phyloP scores from a whole-genome alignment of 805 yeast genomes.

The Starmerella stigmatis region DNA sequence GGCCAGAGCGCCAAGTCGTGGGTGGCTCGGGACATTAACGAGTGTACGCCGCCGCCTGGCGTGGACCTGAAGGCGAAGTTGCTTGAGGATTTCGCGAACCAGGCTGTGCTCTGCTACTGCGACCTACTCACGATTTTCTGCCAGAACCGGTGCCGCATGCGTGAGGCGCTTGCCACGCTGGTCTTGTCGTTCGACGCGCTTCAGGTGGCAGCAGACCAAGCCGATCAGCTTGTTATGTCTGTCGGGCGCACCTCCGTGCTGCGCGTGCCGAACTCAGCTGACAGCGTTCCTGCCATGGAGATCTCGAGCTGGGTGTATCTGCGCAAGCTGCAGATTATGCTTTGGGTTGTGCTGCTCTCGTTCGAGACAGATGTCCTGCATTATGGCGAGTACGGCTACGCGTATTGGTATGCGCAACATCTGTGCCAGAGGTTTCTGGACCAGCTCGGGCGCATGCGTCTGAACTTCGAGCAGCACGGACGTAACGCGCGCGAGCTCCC shows the following conservation, averaged over 20 bases:
- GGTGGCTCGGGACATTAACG: conserved; percentile 35
- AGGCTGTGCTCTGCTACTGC: conserved; percentile 37
- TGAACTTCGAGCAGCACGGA: conserved; percentile 23
- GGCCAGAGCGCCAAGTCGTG: conserved; percentile 22
- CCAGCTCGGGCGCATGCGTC: conserved; percentile 38
- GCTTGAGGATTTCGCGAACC: conserved; percentile 28
- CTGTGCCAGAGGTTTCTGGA: conserved; percentile 35
- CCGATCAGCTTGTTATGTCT: conserved; percentile 39
- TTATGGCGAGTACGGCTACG: conserved; percentile 53
- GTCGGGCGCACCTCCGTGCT: conserved; percentile 17
- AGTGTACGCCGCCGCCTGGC: conserved; percentile 25
- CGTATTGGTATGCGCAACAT: conserved; percentile 58
- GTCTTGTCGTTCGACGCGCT: conserved; percentile 61
- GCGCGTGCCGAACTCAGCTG: conserved; percentile 24
- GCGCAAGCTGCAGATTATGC: conserved; percentile 60
- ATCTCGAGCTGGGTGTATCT: conserved; percentile 59
- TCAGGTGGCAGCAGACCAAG: conserved; percentile 61
- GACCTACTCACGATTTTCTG: conserved; percentile 39
- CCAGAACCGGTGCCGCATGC: conserved; percentile 71
- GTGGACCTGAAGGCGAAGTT: conserved; percentile 21
- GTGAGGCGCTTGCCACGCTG: conserved; percentile 58
- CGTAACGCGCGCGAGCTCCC: conserved; percentile 17
- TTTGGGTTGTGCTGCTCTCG: conserved; percentile 60
- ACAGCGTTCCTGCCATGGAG: conserved; percentile 39
- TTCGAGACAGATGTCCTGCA: conserved; percentile 65